Conservation (phyloP, 2,329 filamentous ascomycete genomes). For the Exophiala alcalophila region DNA sequence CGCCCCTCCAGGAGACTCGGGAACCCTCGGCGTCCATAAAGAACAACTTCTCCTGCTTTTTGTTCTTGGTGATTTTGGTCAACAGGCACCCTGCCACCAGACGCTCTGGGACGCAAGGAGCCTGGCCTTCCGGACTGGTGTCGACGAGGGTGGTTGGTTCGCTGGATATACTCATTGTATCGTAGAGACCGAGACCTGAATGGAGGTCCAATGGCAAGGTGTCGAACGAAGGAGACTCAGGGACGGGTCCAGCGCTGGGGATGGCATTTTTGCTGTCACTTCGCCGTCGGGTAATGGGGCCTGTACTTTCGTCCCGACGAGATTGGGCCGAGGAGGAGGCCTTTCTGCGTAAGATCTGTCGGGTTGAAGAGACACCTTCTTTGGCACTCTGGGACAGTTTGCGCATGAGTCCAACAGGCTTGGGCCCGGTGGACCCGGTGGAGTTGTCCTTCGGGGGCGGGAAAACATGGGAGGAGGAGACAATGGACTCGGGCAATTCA, state of each 20-base stretch:
- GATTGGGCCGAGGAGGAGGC: constrained; percentile 73
- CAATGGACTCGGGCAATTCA: constrained; percentile 70
- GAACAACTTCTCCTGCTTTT: constrained; percentile 68
- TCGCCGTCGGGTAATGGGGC: constrained; percentile 80
- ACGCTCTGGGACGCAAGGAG: constrained; percentile 72
- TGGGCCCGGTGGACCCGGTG: constrained; percentile 34
- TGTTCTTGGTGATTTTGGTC: constrained; percentile 82
- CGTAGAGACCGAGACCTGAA: constrained; percentile 35
- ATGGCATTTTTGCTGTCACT: constrained; percentile 82
- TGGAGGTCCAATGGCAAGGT: constrained; percentile 17
- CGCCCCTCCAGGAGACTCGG: constrained; percentile 83
- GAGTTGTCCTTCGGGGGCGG: constrained; percentile 16
- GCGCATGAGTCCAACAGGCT: constrained; percentile 70
- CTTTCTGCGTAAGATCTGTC: constrained; percentile 64
- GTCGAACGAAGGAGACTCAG: constrained; percentile 22
- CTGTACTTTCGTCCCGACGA: constrained; percentile 81
- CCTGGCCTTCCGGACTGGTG: constrained; percentile 40
- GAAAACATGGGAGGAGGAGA: constrained; percentile 44
- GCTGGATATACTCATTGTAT: constrained; percentile 40
- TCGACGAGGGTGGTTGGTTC: constrained; percentile 37
- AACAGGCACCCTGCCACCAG: constrained; percentile 76
- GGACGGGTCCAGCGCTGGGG: constrained; percentile 27
- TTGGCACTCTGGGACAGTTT: constrained; percentile 75
- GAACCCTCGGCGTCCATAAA: constrained; percentile 78
- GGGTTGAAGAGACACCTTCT: constrained; percentile 46